These are phyloP conservation scores for Telopea speciosissima DNA, from an alignment of 177 flowering plant species.

Conservation along the genomic window DNA sequence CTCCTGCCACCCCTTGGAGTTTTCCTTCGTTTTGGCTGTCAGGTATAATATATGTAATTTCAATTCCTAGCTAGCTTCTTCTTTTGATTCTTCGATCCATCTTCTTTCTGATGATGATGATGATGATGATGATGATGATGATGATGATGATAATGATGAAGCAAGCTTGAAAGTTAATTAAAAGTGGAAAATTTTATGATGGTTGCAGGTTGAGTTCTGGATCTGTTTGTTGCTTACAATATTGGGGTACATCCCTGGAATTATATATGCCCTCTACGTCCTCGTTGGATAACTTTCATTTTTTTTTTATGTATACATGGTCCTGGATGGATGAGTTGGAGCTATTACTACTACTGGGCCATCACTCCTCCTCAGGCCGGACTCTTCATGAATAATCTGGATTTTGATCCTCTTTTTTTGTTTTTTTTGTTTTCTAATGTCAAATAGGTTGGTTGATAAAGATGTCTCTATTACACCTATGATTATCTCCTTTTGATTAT, in stretches of 20 bases:
- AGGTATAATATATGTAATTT: not conserved
- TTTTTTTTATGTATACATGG: no score
- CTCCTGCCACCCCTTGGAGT: slow-evolving; percentile 18
- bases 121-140: no score
- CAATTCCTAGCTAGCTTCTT: not conserved
- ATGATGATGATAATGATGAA: no score
- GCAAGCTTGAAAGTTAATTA: no score
- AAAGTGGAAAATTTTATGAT: no score
- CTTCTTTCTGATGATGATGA: not conserved
- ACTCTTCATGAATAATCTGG: no score
- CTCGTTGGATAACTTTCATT: slow-evolving; percentile 11
- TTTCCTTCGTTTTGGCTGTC: slow-evolving; percentile 16
- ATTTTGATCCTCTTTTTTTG: no score
- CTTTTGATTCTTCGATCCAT: not conserved
- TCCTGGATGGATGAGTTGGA: no score
- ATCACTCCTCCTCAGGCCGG: not conserved
- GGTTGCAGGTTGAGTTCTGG: slow-evolving; percentile 37
- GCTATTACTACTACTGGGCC: not conserved
- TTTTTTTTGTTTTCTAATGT: no score
- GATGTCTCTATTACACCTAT: no score
- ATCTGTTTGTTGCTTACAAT: slow-evolving; percentile 31
- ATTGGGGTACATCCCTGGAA: slow-evolving; percentile 35
- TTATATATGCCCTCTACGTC: slow-evolving; percentile 34
- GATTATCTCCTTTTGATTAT: no score
- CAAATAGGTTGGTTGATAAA: no score